phyloP scores from a whole-genome alignment of 306 rosid genomes.

The Spatholobus suberectus region DNA sequence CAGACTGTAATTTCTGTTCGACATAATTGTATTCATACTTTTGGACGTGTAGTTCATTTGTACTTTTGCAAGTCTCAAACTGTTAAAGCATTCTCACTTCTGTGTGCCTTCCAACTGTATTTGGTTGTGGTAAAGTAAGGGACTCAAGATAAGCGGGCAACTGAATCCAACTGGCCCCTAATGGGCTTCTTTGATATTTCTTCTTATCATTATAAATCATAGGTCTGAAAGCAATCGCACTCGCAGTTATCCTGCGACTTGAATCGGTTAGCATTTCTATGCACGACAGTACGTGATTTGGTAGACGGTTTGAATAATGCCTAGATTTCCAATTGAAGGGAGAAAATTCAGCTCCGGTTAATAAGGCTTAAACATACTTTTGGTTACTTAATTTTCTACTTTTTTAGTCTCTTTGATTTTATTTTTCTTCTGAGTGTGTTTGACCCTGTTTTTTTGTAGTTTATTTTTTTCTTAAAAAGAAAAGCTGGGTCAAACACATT shows the following conservation, averaged over 20 bases:
- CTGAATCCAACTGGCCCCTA: neutral
- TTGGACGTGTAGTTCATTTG: constrained; percentile 28
- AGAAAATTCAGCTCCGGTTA: too few species aligned
- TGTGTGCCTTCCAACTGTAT: neutral
- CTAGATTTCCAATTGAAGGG: neutral
- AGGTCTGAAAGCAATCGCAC: neutral
- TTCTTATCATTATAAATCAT: neutral
- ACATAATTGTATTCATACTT: constrained; percentile 5
- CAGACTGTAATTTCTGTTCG: constrained; percentile 30
- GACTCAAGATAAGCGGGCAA: constrained; percentile 25
- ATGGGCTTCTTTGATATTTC: neutral
- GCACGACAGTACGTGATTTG: neutral
- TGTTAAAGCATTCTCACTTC: neutral
- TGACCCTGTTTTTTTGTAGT: too few species aligned
- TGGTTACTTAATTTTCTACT: too few species aligned
- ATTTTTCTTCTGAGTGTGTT: too few species aligned
- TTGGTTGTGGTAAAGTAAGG: constrained; percentile 39
- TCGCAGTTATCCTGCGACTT: neutral
- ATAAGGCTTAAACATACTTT: too few species aligned
- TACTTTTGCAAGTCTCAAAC: constrained; percentile 26
- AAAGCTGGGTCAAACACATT: too few species aligned
- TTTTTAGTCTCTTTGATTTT: too few species aligned
- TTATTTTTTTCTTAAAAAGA: too few species aligned
- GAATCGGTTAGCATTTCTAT: neutral
- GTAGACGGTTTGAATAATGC: neutral